Evolutionary conservation across 768 basidiomycete genomes (phyloP), one percentile per base, ranked within the genome.

Genomic region (Leccinum uliginosum): DNA sequence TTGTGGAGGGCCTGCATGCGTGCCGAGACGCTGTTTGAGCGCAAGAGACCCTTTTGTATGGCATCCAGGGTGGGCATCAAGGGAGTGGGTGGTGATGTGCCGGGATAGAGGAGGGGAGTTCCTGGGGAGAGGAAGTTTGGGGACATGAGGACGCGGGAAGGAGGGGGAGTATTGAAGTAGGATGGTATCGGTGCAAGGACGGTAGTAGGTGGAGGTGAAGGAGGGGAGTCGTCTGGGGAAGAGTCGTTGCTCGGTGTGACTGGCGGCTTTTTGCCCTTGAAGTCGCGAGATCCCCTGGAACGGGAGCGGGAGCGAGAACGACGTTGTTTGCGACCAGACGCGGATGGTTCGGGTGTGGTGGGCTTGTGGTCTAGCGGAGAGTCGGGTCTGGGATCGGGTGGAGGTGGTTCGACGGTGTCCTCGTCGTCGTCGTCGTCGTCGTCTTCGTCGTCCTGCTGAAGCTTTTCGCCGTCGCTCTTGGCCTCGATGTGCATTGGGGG

Each of bases 21-120:
- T 21, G 88, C 89, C n/a, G 90, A 79, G 11, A 84, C 91, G 65
- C 93, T 95, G 68, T 95, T 94, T 2, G 94, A 95, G 19, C 94
- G 86, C 66, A 91, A 86, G 3, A 97, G 80, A 15, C 87, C 87
- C 65, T 78, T 83, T 67, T 86, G 86, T 35, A 95, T 74, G 21
- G 87, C 89, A 64, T 91, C 88, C 6, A 96, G 77, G 4, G 89
- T 83, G 0, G 91, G 91, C 34, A 88, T 71, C 64, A 83, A 70
- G 17, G 89, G 87, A 1, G 65, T 60, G 3, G 84, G 85, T 7
- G 85, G 82, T 6, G 86, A 81, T 17, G 83, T 80, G 14, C 82
- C 83, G n/a, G 85, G 82, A 68, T 86, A 85, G 59, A 83, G 77
- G 57, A 83, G 67, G 7, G 82, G 76, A 40, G 80, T 76, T 27